phyloP scores from a whole-genome alignment of 83 land plant species.

The Thuja plicata region DNA sequence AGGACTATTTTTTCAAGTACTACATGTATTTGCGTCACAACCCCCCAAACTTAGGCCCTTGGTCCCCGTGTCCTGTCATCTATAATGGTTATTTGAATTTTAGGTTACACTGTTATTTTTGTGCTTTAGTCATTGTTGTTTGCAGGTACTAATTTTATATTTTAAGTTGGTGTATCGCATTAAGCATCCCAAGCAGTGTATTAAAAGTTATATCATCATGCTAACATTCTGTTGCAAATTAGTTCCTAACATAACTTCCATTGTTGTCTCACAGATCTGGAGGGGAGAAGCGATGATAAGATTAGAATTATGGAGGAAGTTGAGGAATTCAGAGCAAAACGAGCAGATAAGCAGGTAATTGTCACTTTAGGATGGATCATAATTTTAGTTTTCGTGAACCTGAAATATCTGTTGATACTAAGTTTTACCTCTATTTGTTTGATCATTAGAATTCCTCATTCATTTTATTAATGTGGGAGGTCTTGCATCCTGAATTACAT shows the following conservation, averaged over 20 bases:
- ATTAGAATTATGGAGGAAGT: conserved; percentile 47
- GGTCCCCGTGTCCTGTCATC: not conserved
- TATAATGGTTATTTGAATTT: not conserved
- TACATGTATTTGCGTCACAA: too few species aligned
- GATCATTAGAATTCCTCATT: not conserved
- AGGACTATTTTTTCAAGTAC: too few species aligned
- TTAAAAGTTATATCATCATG: not conserved
- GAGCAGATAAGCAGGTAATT: conserved; percentile 52
- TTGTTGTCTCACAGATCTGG: conserved; percentile 31
- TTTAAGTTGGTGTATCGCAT: not conserved
- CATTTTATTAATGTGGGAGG: too few species aligned
- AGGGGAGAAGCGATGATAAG: conserved; percentile 53
- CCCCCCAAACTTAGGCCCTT: too few species aligned
- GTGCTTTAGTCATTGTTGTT: not conserved
- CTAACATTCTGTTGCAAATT: not conserved
- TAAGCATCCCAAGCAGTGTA: not conserved
- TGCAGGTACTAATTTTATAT: not conserved
- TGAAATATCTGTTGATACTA: not conserved
- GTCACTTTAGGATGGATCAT: not conserved
- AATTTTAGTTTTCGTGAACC: conserved; percentile 1
- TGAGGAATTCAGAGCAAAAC: conserved; percentile 41
- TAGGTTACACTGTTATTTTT: not conserved
- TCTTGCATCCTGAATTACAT: not conserved
- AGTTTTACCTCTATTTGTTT: not conserved
- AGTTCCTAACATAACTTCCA: not conserved